Base-by-base conservation (phyloP, 495 filamentous ascomycete species). In the Pyrenula aspistea region DNA sequence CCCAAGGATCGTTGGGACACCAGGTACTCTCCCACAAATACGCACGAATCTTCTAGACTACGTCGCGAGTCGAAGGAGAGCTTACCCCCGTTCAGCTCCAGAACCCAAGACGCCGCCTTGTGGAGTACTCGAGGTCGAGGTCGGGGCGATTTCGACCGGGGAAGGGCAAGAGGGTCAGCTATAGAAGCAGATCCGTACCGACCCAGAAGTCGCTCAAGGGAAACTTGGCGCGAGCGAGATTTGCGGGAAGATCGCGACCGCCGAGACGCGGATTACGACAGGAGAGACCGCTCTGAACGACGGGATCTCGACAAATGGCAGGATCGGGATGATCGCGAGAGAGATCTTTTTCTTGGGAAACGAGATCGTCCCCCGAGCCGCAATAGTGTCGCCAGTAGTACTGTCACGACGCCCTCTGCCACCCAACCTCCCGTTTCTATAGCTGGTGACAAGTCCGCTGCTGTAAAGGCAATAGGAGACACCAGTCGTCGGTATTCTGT, bases 181-280 rank as follows among this genome's bases (percentile, higher is more conserved):
- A 84, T 88, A 57, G 87, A 89, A 51, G 78, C 84, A 50, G 79
- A 83, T 24, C 58, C 65, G 1, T 75, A 77, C 61, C 69, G 76
- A 53, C 72, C 74, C 42, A 77, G 87, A 52, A 86, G 86, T 63
- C 78, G 84, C 25, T 90, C 87, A 36, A 81, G 85, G 51, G 86
- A 89, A 61, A 75, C 78, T 25, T 79, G 85, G 53, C 79, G 75
- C 59, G 75, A 77, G 51, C 69, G 73, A 15, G 68, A 70, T 25
- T 56, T 64, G 20, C 69, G 68, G 56, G 66, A 59, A 68, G 67
- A 69, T 11, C 62, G 62, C 53, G 68, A 73, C 21, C 62, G 66
- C 19, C 57, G 66, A 42, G 66, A 69, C 2, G 67, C 69, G 11
- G 70, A 73, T n/a, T 66, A 66, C 12, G 59, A 80, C 67, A 8